A percentile compares a stretch with the other conserved stretches of the same genome.
These are phyloP conservation scores for Cryptococcus sp. DNA, from an alignment of 1,284 basidiomycete species.

Conservation along the genomic window DNA sequence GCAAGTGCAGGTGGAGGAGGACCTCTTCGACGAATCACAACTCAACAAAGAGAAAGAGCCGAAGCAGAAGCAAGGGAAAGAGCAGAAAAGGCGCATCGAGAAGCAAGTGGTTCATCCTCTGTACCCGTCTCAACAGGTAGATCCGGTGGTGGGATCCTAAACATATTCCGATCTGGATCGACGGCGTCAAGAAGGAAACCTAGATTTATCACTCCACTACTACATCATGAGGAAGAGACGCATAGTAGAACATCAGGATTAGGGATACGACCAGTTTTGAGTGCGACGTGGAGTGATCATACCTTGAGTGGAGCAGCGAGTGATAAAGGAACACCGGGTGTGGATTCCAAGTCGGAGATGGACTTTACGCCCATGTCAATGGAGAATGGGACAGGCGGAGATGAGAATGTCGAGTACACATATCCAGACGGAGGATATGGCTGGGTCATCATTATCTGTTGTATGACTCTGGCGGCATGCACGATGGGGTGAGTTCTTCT, in stretches of 20 bases:
- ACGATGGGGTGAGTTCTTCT: constrained; percentile 20
- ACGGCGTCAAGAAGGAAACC: constrained; percentile 5
- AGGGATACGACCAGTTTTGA: neutral
- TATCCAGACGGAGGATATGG: constrained; percentile 38
- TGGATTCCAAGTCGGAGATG: neutral
- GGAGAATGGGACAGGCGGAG: neutral
- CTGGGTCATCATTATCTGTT: constrained; percentile 34
- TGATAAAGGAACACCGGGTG: neutral
- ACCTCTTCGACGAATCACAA: constrained; percentile 30
- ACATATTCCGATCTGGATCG: constrained; percentile 10
- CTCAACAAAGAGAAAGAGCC: constrained; percentile 21
- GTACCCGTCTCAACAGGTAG: neutral
- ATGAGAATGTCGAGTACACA: constrained; percentile 9
- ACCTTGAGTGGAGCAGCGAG: neutral
- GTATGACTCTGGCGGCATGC: constrained; percentile 23
- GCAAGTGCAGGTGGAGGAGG: constrained; percentile 35
- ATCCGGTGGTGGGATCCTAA: constrained; percentile 9
- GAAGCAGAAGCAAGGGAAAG: constrained; percentile 17
- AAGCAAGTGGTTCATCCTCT: constrained; percentile 2
- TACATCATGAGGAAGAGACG: constrained; percentile 8
- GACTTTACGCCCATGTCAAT: neutral
- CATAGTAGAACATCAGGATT: neutral
- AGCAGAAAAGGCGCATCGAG: constrained; percentile 3
- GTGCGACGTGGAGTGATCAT: neutral
- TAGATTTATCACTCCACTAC: constrained; percentile 3